A percentile compares a stretch with the other conserved stretches of the same genome.
These are phyloP conservation scores for Metschnikowia chrysomelidarum DNA, from an alignment of 805 yeast genomes.

Conservation along the genomic window DNA sequence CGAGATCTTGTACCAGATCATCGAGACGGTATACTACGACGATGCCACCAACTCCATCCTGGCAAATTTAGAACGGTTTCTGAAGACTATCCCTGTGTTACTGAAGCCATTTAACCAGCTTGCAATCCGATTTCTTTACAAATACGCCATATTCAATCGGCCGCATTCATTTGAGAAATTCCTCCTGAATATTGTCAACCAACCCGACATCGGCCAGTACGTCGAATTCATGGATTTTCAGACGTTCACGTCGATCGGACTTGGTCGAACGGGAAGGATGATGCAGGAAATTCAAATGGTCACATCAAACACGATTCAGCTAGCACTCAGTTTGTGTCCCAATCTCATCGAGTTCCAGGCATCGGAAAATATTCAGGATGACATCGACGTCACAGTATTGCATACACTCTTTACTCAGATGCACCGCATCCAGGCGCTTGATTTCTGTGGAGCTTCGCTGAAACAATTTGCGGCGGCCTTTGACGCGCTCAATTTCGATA, in stretches of 20 bases:
- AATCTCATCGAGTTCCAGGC: conserved; percentile 77
- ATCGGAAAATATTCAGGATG: conserved; percentile 82
- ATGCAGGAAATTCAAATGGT: conserved; percentile 90
- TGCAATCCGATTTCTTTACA: conserved; percentile 57
- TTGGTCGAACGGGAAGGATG: conserved; percentile 88
- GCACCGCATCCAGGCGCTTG: conserved; percentile 63
- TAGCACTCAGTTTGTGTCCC: conserved; percentile 61
- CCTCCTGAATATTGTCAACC: conserved; percentile 49
- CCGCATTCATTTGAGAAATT: conserved; percentile 79
- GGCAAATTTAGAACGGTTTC: conserved; percentile 49
- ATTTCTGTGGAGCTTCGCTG: conserved; percentile 86
- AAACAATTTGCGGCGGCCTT: conserved; percentile 60
- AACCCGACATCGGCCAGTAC: conserved; percentile 50
- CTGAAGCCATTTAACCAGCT: conserved; percentile 58
- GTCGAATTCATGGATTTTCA: conserved; percentile 82
- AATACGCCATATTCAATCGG: conserved; percentile 70
- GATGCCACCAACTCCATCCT: conserved; percentile 52
- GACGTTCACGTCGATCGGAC: conserved; percentile 84
- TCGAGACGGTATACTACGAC: conserved; percentile 55
- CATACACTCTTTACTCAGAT: conserved; percentile 52
- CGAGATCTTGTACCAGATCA: conserved; percentile 53
- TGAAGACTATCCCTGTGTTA: conserved; percentile 52
- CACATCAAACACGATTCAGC: conserved; percentile 65
- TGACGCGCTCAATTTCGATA: conserved; percentile 33
- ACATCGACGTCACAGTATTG: conserved; percentile 61